Base-by-base conservation (phyloP, 495 filamentous ascomycete genomes). In the Tuber borchii region DNA sequence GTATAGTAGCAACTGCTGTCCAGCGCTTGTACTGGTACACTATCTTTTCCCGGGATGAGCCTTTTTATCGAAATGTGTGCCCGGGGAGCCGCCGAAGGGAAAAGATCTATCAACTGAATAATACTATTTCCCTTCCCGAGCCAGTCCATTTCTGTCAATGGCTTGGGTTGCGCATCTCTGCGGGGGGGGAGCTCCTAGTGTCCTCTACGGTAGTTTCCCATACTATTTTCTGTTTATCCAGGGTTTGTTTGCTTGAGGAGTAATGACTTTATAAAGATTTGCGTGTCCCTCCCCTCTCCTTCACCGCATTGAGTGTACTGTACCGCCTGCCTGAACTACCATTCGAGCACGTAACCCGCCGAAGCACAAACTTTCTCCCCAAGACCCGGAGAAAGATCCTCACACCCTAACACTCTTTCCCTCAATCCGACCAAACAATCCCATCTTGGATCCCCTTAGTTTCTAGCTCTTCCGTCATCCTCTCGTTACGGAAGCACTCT, bases 361-460 rank as follows among this genome's bases (percentile, higher is more conserved):
- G 3, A 61, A 61, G 14, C n/a, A 10, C 51, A 61, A 61, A 31
- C n/a, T 31, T 31, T 31, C n/a, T 12, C n/a, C 9, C 26, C 1
- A 65, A 65, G 34, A 44, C 56, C 65, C 65, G 10, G 12, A 71
- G 71, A 56, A 48, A n/a, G 71, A 73, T 65, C 65, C 39, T 71
- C 69, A 44, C 37, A 73, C 71, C 46, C 61, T 61, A 61, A 71
- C 73, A 76, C 26, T 73, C 45, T 26, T 71, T 76, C 73, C 74
- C 73, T 26, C n/a, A 26, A 72, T 31, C 48, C n/a, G 16, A 17
- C 22, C 40, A 37, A 61, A 61, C 10, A 61, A 61, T 61, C 31
- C 8, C 22, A 12, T n/a, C 51, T n/a, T 10, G 48, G 48, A 51
- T 20, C 51, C 8, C 12, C 26, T 56, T 26, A 56, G 7, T 22